Percentiles rank a stretch among this genome's conserved stretches.
These are phyloP conservation scores for Tolypocladium pustulatum DNA, from an alignment of 2,329 filamentous ascomycete species.

Conservation along the genomic window DNA sequence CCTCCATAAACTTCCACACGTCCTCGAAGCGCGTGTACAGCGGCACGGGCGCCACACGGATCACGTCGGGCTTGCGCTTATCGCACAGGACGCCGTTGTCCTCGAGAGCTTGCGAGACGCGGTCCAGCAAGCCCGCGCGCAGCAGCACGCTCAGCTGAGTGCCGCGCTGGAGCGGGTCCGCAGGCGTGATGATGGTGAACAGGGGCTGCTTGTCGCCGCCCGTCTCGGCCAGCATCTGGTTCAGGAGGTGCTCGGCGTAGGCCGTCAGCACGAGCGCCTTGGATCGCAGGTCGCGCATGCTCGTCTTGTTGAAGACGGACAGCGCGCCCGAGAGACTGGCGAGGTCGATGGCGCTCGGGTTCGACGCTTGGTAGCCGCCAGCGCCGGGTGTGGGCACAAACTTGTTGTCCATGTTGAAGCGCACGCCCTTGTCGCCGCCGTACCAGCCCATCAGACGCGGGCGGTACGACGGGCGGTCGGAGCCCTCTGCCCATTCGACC, in stretches of 20 bases:
- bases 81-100: conserved; percentile 66
- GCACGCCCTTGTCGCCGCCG: conserved; percentile 63
- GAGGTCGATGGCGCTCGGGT: conserved; percentile 68
- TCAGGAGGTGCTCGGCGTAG: conserved; percentile 63
- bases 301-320: conserved; percentile 62
- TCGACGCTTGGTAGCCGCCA: conserved; percentile 74
- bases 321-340: conserved; percentile 65
- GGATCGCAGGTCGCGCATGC: conserved; percentile 55
- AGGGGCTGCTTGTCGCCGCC: conserved; percentile 19
- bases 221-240: conserved; percentile 26
- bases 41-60: conserved; percentile 73
- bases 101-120: conserved; percentile 52
- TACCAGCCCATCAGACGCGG: conserved; percentile 77
- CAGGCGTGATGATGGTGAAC: conserved; percentile 60
- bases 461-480: conserved; percentile 35
- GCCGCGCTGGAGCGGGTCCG: conserved; percentile 56
- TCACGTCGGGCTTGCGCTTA: conserved; percentile 75
- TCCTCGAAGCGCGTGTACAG: conserved; percentile 76
- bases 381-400: conserved; percentile 73
- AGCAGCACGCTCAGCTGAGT: conserved; percentile 71
- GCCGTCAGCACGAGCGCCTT: conserved; percentile 66
- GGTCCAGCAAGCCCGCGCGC: conserved; percentile 57
- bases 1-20: conserved; percentile 41
- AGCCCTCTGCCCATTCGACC: conserved; percentile 31
- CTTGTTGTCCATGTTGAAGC: conserved; percentile 75